These are phyloP conservation scores for Musa beccarii DNA, from an alignment of 176 grass and related monocot species.

Conservation along the genomic window DNA sequence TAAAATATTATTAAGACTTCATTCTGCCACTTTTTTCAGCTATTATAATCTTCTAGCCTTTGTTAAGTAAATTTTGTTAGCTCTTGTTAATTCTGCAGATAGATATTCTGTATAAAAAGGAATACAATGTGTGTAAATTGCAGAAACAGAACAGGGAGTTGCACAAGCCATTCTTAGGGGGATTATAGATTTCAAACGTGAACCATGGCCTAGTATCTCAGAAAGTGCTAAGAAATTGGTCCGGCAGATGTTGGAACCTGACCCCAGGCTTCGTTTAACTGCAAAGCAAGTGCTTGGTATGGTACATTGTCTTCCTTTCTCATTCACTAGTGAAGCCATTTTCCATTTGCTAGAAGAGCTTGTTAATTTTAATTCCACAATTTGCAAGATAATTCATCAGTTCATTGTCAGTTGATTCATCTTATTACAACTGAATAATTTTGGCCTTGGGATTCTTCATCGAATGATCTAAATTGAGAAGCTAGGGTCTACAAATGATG, in stretches of 20 bases:
- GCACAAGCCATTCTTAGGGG: conserved; percentile 91
- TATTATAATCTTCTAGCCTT: neutral
- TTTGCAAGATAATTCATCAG: neutral
- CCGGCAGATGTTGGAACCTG: conserved; percentile 78
- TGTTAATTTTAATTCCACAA: neutral
- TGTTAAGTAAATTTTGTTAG: neutral
- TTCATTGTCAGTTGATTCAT: neutral
- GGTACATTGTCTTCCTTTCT: conserved; percentile 7
- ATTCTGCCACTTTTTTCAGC: neutral
- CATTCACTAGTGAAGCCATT: neutral
- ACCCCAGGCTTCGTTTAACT: conserved; percentile 80
- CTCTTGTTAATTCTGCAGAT: neutral
- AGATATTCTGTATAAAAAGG: conserved; percentile 12
- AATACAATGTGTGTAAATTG: conserved; percentile 21
- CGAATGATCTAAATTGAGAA: no score
- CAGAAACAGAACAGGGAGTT: conserved; percentile 98
- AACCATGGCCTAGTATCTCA: conserved; percentile 95
- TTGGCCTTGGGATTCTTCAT: no score
- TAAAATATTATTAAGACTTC: no score
- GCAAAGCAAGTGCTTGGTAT: conserved; percentile 95
- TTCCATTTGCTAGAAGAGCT: neutral
- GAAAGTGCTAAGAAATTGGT: conserved; percentile 94
- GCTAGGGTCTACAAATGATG: no score
- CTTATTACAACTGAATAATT: no score
- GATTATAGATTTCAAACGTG: conserved; percentile 88